A percentile compares a stretch with the other conserved stretches of the same genome.
Evolutionary conservation across 176 grass and related monocot genomes (phyloP).

Genomic region (Raddia distichophylla): DNA sequence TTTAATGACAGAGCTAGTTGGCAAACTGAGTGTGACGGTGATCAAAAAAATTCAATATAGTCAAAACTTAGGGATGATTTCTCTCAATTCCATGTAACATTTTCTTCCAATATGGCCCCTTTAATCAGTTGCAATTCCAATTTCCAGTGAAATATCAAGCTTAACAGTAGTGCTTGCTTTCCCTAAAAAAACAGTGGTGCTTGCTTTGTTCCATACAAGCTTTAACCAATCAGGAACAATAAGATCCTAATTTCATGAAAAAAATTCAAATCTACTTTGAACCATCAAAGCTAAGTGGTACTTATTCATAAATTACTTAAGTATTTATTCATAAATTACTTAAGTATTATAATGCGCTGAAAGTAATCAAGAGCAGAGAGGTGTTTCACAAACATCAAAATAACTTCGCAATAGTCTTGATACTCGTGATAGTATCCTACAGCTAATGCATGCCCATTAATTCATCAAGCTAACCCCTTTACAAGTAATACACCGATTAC

Average conservation of each 20-base stretch:
- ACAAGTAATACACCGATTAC: not conserved
- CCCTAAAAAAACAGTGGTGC: not conserved
- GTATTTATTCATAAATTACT: not conserved
- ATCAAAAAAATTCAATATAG: conserved; percentile 12
- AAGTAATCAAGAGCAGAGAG: conserved; percentile 22
- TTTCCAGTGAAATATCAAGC: conserved; percentile 6
- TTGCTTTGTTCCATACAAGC: not conserved
- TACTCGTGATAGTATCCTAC: not conserved
- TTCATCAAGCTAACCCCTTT: not conserved
- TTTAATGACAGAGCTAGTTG: not conserved
- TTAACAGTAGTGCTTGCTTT: not conserved
- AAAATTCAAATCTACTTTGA: not conserved
- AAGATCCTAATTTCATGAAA: not conserved
- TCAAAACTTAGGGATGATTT: not conserved
- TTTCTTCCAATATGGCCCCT: conserved; percentile 8
- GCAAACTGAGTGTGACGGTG: conserved; percentile 14
- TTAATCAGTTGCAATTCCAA: not conserved
- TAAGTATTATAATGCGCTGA: not conserved
- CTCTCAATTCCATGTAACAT: not conserved
- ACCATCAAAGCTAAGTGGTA: conserved; percentile 10
- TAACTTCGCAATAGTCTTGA: conserved; percentile 1
- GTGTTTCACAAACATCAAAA: conserved; percentile 17
- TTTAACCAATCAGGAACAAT: not conserved
- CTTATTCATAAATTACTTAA: not conserved
- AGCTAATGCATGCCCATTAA: not conserved